Conservation (phyloP, 331 rosid species). For the Quercus tomentella region DNA sequence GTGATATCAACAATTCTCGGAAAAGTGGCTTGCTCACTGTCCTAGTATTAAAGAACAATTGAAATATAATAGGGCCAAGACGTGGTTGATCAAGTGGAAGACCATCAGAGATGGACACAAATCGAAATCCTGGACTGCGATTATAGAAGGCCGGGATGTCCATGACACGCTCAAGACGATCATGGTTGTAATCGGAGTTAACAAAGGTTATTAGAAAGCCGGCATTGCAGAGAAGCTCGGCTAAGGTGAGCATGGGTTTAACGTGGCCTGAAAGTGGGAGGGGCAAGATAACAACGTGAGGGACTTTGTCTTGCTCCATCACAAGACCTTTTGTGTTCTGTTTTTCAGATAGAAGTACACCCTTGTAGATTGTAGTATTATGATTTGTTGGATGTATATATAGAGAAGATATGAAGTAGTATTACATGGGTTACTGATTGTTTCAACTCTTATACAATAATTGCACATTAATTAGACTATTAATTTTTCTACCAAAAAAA, state of each 20-base stretch:
- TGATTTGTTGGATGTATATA: too few species aligned
- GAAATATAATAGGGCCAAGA: accelerated
- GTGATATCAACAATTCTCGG: neutral
- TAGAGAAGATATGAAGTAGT: too few species aligned
- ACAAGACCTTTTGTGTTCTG: too few species aligned
- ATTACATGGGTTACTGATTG: too few species aligned
- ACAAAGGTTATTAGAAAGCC: conserved; percentile 34
- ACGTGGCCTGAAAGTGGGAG: conserved; percentile 24
- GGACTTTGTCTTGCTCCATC: too few species aligned
- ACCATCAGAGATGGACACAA: conserved; percentile 28
- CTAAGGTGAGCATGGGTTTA: conserved; percentile 33
- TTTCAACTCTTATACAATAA: too few species aligned
- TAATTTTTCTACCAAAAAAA: too few species aligned
- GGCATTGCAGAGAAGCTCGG: conserved; percentile 19
- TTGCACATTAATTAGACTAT: too few species aligned
- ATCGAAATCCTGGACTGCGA: conserved; percentile 12
- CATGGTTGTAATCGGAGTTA: conserved; percentile 25
- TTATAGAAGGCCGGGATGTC: conserved; percentile 6
- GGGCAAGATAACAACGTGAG: too few species aligned
- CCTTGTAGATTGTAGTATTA: too few species aligned
- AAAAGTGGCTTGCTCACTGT: neutral
- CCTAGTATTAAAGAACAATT: neutral
- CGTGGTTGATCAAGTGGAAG: neutral
- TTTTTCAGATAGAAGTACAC: too few species aligned
- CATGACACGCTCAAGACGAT: neutral